Conservation (phyloP, 2,329 filamentous ascomycete genomes). For the Aspergillus texensis region DNA sequence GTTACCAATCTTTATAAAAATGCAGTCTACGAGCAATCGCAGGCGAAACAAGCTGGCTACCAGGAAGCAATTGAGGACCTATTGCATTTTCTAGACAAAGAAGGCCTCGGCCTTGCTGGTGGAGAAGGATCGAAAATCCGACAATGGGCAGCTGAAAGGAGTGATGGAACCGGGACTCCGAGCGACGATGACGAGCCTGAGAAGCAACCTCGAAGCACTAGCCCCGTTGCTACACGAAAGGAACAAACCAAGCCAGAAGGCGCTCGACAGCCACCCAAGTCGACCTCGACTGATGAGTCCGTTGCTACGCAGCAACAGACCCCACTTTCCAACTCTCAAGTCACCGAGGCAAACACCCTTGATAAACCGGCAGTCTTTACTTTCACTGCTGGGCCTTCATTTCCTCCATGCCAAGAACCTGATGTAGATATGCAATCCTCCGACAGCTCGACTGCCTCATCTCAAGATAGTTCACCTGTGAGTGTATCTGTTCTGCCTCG, state of each 20-base stretch:
- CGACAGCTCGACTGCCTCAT: conserved; percentile 34
- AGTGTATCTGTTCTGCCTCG: conserved; percentile 49
- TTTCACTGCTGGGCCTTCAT: conserved; percentile 46
- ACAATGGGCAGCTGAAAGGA: conserved; percentile 59
- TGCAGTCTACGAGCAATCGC: conserved; percentile 75
- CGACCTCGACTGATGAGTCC: conserved; percentile 33
- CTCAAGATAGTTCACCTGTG: conserved; percentile 39
- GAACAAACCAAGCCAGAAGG: conserved; percentile 31
- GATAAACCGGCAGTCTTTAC: conserved; percentile 44
- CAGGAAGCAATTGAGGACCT: conserved; percentile 93
- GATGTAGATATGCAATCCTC: conserved; percentile 49
- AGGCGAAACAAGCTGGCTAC: conserved; percentile 79
- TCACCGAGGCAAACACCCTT: conserved; percentile 28
- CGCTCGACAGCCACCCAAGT: conserved; percentile 31
- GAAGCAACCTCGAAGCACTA: conserved; percentile 41
- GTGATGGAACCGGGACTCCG: conserved; percentile 44
- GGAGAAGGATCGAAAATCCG: conserved; percentile 72
- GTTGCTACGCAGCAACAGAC: conserved; percentile 25
- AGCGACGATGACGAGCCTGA: conserved; percentile 51
- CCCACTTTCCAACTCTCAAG: conserved; percentile 21
- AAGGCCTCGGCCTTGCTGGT: conserved; percentile 75
- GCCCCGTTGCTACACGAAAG: conserved; percentile 38
- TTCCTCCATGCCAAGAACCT: conserved; percentile 38
- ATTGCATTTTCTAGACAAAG: conserved; percentile 79
- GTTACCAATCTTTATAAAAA: conserved; percentile 97